Evolutionary conservation across 257 asterid genomes (phyloP).

Genomic region (Nicotiana attenuata): DNA sequence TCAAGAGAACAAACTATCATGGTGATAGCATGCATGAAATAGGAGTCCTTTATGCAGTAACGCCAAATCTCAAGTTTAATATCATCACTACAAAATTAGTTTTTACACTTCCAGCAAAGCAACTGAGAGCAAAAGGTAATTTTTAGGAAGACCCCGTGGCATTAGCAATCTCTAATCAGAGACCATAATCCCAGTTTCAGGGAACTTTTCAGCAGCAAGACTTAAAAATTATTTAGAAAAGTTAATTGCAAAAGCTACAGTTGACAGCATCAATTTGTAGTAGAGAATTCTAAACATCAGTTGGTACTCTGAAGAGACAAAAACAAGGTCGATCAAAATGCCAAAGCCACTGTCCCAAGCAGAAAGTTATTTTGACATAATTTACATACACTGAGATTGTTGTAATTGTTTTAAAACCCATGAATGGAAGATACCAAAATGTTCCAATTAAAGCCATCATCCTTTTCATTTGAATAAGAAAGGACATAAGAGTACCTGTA

Average conservation of each 20-base stretch:
- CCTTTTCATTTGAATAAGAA: not conserved
- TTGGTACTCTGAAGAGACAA: conserved; percentile 1
- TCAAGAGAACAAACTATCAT: not conserved
- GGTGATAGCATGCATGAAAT: not conserved
- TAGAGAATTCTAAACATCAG: not conserved
- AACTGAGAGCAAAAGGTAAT: not conserved
- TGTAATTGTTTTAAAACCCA: not conserved
- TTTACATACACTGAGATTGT: not conserved
- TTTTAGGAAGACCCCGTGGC: not conserved
- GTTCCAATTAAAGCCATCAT: not conserved
- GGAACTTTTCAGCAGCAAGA: not conserved
- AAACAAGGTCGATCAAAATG: not conserved
- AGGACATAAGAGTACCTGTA: conserved; percentile 39
- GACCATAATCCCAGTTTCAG: not conserved
- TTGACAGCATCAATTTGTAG: conserved; percentile 4
- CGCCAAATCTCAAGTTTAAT: not conserved
- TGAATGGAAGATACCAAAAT: not conserved
- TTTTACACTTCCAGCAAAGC: not conserved
- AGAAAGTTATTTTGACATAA: not conserved
- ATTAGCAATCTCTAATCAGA: not conserved
- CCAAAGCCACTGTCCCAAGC: not conserved
- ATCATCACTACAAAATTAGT: conserved; percentile 1
- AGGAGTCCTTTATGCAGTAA: not conserved
- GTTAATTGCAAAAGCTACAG: not conserved
- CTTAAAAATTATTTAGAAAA: not conserved